Conservation (phyloP, 2,329 filamentous ascomycete genomes). For the Emergomyces orientalis region DNA sequence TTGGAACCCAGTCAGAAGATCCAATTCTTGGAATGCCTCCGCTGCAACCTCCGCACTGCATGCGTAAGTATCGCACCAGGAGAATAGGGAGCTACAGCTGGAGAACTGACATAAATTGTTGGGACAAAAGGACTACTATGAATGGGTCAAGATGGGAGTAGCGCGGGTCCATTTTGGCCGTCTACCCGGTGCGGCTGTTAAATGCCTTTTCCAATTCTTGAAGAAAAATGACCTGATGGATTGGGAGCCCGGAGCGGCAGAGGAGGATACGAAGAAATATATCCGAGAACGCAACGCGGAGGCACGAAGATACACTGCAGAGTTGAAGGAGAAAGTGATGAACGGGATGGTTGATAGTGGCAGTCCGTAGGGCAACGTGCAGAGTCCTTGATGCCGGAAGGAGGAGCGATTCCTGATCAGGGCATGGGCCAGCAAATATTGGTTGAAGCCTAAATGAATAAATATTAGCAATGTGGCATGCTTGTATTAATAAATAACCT, state of each 20-base stretch:
- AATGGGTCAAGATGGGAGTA: conserved; percentile 1
- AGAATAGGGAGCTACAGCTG: background rate
- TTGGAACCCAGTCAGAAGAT: background rate
- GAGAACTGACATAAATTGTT: background rate
- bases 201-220: background rate
- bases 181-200: background rate
- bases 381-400: no score
- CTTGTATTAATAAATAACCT: no score
- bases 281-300: background rate
- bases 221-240: background rate
- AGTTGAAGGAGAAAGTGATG: background rate
- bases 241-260: background rate
- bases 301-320: background rate
- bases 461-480: no score
- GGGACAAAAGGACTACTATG: background rate
- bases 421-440: no score
- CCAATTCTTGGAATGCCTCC: background rate
- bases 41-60: background rate
- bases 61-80: background rate
- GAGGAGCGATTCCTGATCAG: background rate
- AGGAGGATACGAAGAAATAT: background rate
- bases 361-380: background rate
- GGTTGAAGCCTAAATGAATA: no score
- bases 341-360: background rate
- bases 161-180: background rate